Evolutionary conservation across 768 basidiomycete species (phyloP), one percentile per base, ranked within the genome.

Genomic region (Termitomyces eurrhizus): DNA sequence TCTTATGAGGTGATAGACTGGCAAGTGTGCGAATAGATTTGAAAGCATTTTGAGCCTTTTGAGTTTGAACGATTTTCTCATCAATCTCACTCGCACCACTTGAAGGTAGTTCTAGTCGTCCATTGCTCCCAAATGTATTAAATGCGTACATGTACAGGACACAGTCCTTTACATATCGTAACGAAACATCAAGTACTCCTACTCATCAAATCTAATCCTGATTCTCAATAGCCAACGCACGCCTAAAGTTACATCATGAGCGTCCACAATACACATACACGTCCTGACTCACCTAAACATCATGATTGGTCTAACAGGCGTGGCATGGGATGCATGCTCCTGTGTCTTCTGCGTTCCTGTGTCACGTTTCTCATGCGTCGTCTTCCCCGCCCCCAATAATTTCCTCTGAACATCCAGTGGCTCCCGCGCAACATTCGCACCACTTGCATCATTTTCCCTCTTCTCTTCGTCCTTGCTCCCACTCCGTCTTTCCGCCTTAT

Each of bases 1-100:
- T 65, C 36, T 61, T 73, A 16, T 77, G 70, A 42, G 11, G 18
- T 11, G 13, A 24, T 14, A 5, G 11, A 51, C n/a, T 9, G n/a
- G 33, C 36, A 14, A 53, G 14, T 12, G 21, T 21, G 21, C 21
- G 16, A 41, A 26, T 32, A 41, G 18, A 54, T 41, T n/a, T 50
- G 32, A 32, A n/a, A 33, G 9, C 24, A 9, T 9, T 0, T 44
- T 44, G 42, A n/a, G n/a, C 21, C 42, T 5, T 49, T 16, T 5
- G 2, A n/a, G 29, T 49, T 14, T 48, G 8, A 29, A 48, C 26
- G 14, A 49, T 4, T 18, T 3, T n/a, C 5, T 1, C 18, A 42
- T 21, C 4, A 29, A 14, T 16, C 7, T 16, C 7, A 9, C 16
- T 32, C 13, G 29, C 7, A 32, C 1, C 16, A 32, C 32, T 33